phyloP scores from a whole-genome alignment of 176 grass and related monocot genomes.

The Aegilops sharonensis region DNA sequence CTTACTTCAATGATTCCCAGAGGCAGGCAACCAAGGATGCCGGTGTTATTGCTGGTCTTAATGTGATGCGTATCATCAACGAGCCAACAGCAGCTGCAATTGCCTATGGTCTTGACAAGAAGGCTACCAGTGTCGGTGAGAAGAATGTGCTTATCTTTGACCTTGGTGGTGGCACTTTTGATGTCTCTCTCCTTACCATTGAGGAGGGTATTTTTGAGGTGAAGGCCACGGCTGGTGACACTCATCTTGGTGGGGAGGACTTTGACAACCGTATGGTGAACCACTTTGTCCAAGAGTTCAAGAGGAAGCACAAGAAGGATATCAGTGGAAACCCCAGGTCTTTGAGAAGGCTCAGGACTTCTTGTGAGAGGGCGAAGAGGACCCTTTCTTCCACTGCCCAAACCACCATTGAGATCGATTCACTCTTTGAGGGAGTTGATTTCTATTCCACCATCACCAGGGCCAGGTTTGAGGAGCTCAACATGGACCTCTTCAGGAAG shows the following conservation, averaged over 20 bases:
- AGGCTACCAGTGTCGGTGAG: constrained; percentile 47
- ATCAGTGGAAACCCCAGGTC: constrained; percentile 48
- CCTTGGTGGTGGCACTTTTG: constrained; percentile 55
- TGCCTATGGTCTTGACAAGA: constrained; percentile 61
- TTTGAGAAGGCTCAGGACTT: constrained; percentile 42
- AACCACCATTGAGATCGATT: constrained; percentile 49
- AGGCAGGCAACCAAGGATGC: constrained; percentile 62
- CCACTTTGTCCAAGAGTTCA: constrained; percentile 56
- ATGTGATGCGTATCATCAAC: constrained; percentile 55
- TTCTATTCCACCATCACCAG: constrained; percentile 60
- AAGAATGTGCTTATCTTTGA: constrained; percentile 63
- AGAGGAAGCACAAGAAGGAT: constrained; percentile 53
- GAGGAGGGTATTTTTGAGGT: constrained; percentile 64
- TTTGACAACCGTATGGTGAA: constrained; percentile 58
- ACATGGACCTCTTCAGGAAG: constrained; percentile 58
- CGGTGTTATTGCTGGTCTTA: constrained; percentile 52
- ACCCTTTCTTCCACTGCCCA: constrained; percentile 60
- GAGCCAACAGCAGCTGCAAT: constrained; percentile 56
- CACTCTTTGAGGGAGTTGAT: constrained; percentile 46
- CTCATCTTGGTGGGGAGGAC: constrained; percentile 56
- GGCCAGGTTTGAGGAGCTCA: constrained; percentile 53
- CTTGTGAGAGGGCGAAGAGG: constrained; percentile 57
- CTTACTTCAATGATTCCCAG: constrained; percentile 60
- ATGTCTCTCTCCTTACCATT: constrained; percentile 54
- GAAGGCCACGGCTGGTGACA: constrained; percentile 57